Evolutionary conservation across 2,329 filamentous ascomycete genomes (phyloP), one percentile per base, ranked within the genome.

Genomic region (Colletotrichum falcatum): DNA sequence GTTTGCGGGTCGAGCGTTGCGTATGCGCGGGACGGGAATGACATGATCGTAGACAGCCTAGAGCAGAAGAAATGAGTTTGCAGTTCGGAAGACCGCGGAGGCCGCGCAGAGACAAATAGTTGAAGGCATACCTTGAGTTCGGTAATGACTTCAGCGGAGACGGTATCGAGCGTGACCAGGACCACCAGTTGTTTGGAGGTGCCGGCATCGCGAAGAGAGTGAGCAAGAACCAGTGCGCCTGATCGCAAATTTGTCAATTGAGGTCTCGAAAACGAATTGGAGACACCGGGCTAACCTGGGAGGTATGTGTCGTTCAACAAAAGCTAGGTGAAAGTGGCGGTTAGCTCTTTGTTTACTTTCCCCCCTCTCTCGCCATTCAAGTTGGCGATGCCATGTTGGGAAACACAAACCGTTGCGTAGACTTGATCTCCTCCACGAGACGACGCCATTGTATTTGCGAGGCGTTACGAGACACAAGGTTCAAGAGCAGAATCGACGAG

Each of bases 171-270:
- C 5, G 94, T 97, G 79, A 97, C 89, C 76, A 98, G 85, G 75
- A 92, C 92, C 71, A 92, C 94, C 76, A 99, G 86, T 84, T 94
- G 95, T 84, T 94, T 96, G 74, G 86, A 90, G 46, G 95, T 94
- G 67, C 94, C 94, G 76, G 90, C 92, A 91, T 99, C 96, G 81
- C 94, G 92, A 67, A 99, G 85, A 42, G 96, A 98, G 84, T 98
- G 95, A 72, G 94, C 95, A 73, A 99, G 90, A 56, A 99, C 95
- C 76, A 96, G 90, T 71, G 95, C 95, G 80, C 96, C 95, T 97
- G 75, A 46, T n/a, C 42, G 39, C 56, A 55, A 48, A 53, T 35
- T 12, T 5, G 74, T 58, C 3, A 73, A 28, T 30, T 54, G 61
- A 44, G 68, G 73, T 72, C 75, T 74, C 30, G 64, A 71, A 54